Percentiles rank a stretch among this genome's conserved stretches.
Evolutionary conservation across 73 alveolate species (phyloP).

Genomic region (Blepharisma stoltei): DNA sequence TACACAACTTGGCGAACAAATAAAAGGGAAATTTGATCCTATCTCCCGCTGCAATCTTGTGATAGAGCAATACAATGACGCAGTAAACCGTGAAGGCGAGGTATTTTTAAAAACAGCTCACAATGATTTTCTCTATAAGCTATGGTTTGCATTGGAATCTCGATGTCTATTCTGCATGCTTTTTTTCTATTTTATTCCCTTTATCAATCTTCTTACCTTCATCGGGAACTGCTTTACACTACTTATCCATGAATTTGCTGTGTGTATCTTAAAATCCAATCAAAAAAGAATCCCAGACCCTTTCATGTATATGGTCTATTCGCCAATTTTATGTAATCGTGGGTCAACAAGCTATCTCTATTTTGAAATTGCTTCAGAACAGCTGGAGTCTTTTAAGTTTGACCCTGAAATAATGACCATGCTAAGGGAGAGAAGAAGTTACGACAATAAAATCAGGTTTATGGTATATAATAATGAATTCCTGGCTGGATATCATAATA

Average conservation of each 20-base stretch:
- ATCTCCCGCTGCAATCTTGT: slow-evolving; percentile 16
- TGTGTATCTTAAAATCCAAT: neutral
- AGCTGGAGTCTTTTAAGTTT: neutral
- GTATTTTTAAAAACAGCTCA: slow-evolving; percentile 17
- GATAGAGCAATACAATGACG: slow-evolving; percentile 21
- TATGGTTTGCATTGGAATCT: neutral
- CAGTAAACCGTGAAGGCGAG: slow-evolving; percentile 18
- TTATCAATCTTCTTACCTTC: neutral
- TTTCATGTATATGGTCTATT: neutral
- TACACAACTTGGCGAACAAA: neutral
- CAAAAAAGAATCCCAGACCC: neutral
- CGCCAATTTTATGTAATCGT: neutral
- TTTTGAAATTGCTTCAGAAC: neutral
- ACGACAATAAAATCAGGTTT: slow-evolving; percentile 4
- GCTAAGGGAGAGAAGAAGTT: neutral
- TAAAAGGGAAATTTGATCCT: slow-evolving; percentile 14
- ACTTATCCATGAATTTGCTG: neutral
- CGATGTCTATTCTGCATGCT: neutral
- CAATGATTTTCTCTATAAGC: neutral
- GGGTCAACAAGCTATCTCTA: slow-evolving; percentile 10
- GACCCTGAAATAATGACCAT: neutral
- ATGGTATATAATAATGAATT: slow-evolving; percentile 17
- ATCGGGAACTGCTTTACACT: neutral
- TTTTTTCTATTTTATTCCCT: slow-evolving; percentile 5
- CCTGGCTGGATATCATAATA: slow-evolving; percentile 5